Percentiles rank a stretch among this genome's conserved stretches.
Conservation (phyloP, 495 filamentous ascomycete species). For the Penicillium daleae region DNA sequence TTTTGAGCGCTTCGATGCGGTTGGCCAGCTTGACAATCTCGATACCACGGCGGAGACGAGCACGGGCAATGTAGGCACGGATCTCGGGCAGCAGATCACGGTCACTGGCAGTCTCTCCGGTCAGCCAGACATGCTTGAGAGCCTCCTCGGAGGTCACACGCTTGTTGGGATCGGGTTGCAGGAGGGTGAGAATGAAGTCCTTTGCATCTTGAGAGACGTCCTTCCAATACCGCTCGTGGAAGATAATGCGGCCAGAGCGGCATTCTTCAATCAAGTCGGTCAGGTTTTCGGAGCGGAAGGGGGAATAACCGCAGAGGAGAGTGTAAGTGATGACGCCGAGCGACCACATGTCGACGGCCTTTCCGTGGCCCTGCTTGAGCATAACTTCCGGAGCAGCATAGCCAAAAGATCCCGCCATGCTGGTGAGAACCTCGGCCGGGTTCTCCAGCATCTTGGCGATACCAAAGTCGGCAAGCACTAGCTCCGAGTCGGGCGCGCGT, state of each 20-base stretch:
- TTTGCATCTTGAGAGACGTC: slow-evolving; percentile 97
- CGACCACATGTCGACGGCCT: slow-evolving; percentile 99
- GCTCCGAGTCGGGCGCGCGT: slow-evolving; percentile 70
- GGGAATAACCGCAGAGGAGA: slow-evolving; percentile 97
- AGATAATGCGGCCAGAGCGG: slow-evolving; percentile 83
- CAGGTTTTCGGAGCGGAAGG: slow-evolving; percentile 93
- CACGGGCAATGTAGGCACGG: slow-evolving; percentile 88
- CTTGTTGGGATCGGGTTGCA: slow-evolving; percentile 77
- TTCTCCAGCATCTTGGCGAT: slow-evolving; percentile 98
- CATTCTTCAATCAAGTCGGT: slow-evolving; percentile 96
- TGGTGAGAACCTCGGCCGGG: slow-evolving; percentile 88
- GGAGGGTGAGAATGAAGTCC: slow-evolving; percentile 82
- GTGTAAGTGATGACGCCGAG: slow-evolving; percentile 99
- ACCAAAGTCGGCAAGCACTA: slow-evolving; percentile 96
- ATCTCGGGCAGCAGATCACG: slow-evolving; percentile 98
- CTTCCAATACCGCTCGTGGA: slow-evolving; percentile 98
- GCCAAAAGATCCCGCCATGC: slow-evolving; percentile 98
- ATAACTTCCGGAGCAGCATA: slow-evolving; percentile 99
- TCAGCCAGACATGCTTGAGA: slow-evolving; percentile 86
- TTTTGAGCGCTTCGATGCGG: slow-evolving; percentile 94
- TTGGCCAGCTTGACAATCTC: slow-evolving; percentile 96
- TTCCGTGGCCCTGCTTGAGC: slow-evolving; percentile 96
- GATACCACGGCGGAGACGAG: slow-evolving; percentile 89
- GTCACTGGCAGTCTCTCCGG: slow-evolving; percentile 84
- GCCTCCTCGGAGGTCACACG: slow-evolving; percentile 82